Evolutionary conservation across 306 rosid species (phyloP).

Genomic region (Cucurbita maxima): DNA sequence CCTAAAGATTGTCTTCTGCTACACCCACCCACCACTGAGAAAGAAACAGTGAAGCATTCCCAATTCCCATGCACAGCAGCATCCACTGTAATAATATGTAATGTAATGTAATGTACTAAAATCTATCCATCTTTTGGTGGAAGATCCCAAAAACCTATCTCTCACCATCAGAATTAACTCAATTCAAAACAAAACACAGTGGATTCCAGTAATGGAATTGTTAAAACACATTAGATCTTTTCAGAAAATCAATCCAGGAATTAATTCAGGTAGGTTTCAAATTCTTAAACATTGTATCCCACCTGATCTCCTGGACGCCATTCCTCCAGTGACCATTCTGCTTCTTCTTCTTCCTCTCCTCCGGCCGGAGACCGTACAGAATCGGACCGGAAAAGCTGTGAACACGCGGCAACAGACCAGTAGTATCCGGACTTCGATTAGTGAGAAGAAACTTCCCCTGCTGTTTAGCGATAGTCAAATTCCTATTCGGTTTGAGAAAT

Average conservation of each 20-base stretch:
- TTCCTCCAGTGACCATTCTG: not conserved
- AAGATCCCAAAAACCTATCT: conserved; percentile 51
- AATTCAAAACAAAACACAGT: not conserved
- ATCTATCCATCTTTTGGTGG: conserved; percentile 21
- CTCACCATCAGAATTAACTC: conserved; percentile 39
- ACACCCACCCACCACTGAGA: not conserved
- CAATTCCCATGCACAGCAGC: too few species aligned
- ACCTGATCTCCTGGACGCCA: conserved; percentile 72
- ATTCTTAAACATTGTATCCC: conserved; percentile 86
- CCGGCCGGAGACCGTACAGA: conserved; percentile 29
- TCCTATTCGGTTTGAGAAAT: conserved; percentile 46
- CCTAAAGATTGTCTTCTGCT: not conserved
- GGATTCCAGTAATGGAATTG: not conserved
- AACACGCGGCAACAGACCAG: not conserved
- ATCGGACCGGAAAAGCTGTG: conserved; percentile 43
- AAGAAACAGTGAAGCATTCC: too few species aligned
- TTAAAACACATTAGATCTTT: too few species aligned
- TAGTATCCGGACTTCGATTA: conserved; percentile 28
- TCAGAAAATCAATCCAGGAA: not conserved
- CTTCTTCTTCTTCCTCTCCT: conserved; percentile 19
- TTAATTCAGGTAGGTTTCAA: conserved; percentile 54
- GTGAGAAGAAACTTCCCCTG: conserved; percentile 44
- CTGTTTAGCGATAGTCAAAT: conserved; percentile 23
- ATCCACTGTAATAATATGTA: too few species aligned
- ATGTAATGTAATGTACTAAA: too few species aligned